Conservation (phyloP, 2,329 filamentous ascomycete species). For the Emmonsiellopsis sp. region DNA sequence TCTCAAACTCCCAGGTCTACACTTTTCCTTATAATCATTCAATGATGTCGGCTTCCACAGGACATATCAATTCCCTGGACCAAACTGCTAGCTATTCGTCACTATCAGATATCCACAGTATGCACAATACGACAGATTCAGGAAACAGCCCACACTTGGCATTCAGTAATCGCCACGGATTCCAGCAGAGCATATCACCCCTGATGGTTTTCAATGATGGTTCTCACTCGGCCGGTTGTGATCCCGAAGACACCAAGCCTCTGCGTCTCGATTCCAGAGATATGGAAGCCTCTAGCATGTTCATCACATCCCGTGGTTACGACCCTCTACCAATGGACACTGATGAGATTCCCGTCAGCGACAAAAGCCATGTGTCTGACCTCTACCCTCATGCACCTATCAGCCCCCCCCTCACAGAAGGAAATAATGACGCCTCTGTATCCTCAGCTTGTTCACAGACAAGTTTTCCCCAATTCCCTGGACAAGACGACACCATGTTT, state of each 20-base stretch:
- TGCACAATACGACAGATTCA: slow-evolving; percentile 26
- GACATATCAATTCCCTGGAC: slow-evolving; percentile 19
- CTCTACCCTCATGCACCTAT: slow-evolving; percentile 31
- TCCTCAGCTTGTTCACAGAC: slow-evolving; percentile 32
- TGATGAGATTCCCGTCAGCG: slow-evolving; percentile 25
- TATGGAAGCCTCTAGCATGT: slow-evolving; percentile 27
- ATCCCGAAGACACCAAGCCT: slow-evolving; percentile 29
- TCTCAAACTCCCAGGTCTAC: slow-evolving; percentile 34
- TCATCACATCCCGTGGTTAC: slow-evolving; percentile 21
- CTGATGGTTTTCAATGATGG: slow-evolving; percentile 34
- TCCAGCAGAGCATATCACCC: slow-evolving; percentile 25
- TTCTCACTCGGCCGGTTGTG: slow-evolving; percentile 24
- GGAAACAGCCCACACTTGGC: slow-evolving; percentile 27
- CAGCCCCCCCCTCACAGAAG: slow-evolving; percentile 35
- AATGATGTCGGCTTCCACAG: slow-evolving; percentile 29
- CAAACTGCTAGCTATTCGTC: slow-evolving; percentile 30
- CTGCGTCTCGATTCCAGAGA: slow-evolving; percentile 24
- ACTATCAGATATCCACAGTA: slow-evolving; percentile 30
- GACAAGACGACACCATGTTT: slow-evolving; percentile 29
- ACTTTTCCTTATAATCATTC: slow-evolving; percentile 34
- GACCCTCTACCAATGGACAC: slow-evolving; percentile 27
- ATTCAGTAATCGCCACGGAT: slow-evolving; percentile 28
- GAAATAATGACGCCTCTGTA: slow-evolving; percentile 32
- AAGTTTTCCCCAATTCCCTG: slow-evolving; percentile 29
- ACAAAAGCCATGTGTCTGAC: slow-evolving; percentile 27